Percentiles rank a stretch among this genome's conserved stretches.
Evolutionary conservation across 2,329 filamentous ascomycete species (phyloP).

Genomic region (Venturia asperata): DNA sequence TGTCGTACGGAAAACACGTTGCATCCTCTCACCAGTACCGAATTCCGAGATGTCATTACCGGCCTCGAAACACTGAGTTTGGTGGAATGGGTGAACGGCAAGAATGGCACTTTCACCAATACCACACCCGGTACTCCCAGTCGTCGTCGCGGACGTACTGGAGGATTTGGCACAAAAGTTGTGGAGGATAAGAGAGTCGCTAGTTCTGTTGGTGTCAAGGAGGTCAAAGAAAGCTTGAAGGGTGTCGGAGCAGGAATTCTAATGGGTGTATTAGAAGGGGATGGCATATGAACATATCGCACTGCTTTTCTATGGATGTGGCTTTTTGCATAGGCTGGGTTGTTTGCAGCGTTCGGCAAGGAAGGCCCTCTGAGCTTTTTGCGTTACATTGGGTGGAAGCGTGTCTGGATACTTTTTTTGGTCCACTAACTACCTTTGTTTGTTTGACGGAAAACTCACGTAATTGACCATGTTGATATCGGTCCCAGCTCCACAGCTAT

Average conservation of each 20-base stretch:
- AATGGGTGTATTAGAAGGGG: conserved; percentile 30
- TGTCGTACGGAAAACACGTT: conserved; percentile 85
- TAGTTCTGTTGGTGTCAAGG: conserved; percentile 30
- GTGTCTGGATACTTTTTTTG: conserved; percentile 5
- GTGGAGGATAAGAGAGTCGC: conserved; percentile 27
- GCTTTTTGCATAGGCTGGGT: neutral
- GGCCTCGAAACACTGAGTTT: conserved; percentile 84
- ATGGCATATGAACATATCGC: neutral
- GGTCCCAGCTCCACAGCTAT: conserved; percentile 9
- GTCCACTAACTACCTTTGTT: neutral
- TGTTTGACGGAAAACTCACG: neutral
- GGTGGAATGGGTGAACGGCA: conserved; percentile 63
- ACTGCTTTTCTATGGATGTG: neutral
- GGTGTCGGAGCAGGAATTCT: conserved; percentile 31
- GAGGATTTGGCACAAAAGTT: conserved; percentile 17
- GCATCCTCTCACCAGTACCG: conserved; percentile 80
- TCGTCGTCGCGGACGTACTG: conserved; percentile 12
- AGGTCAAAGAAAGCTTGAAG: conserved; percentile 29
- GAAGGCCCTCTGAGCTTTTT: neutral
- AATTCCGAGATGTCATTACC: conserved; percentile 88
- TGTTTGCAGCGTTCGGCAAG: neutral
- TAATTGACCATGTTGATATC: conserved; percentile 1
- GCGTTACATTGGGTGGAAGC: neutral
- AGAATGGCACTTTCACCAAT: conserved; percentile 31
- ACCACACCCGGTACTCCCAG: conserved; percentile 18